Evolutionary conservation across 23 red algal species (phyloP), one percentile per base, ranked within the genome.

Genomic region (Gracilariopsis chorda): DNA sequence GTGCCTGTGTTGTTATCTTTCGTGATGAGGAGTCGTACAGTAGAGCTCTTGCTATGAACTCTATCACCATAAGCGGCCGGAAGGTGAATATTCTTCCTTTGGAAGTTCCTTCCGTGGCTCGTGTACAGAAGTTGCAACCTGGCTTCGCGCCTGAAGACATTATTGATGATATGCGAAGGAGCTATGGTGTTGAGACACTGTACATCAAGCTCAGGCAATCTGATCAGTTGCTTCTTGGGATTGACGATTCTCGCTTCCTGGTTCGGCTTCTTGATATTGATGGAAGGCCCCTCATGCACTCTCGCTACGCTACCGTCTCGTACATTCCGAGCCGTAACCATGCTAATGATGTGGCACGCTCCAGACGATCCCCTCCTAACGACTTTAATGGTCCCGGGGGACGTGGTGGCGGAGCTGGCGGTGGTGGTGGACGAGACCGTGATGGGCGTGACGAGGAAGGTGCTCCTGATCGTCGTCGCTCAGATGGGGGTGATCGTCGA

Each of bases 21-120:
- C 33, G 69, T 19, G 85, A 89, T 60, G 46, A 58, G 39, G 67
- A 46, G 2, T 89, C 85, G 28, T 69, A 78, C 48, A 20, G 7
- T 9, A 42, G 48, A 23, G 85, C 85, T 8, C 17, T 89, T 35
- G 48, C 61, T 28, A 45, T 89, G 49, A 64, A 89, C 19, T 77
- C 65, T 32, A 73, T 89, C 69, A 89, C 51, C 5, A 60, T 89
- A 24, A 77, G 58, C 21, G 39, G 35, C 20, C 69, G 85, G 8
- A 89, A 89, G 48, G 85, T 89, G 34, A 89, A 89, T 33, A 89
- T 89, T 57, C 47, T 89, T 27, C 85, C 85, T 12, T 17, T 89
- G 21, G 85, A 89, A 43, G 85, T 89, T 24, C 85, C 85, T 1
- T 89, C 85, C 17, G 70, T 89, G 42, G 85, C 85, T 1, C 27